Evolutionary conservation across 2,329 filamentous ascomycete species (phyloP).

Genomic region (Gyromitra esculenta): DNA sequence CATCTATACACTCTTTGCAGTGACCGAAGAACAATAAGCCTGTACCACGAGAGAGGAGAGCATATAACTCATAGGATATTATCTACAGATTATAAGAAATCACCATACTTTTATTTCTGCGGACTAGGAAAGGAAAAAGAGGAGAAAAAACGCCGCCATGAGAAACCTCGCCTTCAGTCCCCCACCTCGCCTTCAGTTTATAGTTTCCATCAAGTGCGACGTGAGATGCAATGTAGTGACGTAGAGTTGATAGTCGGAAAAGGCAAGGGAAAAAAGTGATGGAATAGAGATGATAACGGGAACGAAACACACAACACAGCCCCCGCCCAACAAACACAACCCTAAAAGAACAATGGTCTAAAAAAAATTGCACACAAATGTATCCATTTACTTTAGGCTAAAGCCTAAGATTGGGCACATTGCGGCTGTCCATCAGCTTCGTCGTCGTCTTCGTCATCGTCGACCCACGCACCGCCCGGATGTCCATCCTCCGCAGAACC

Average conservation of each 20-base stretch:
- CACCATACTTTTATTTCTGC: constrained; percentile 16
- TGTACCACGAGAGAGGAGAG: not conserved
- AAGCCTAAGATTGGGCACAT: constrained; percentile 64
- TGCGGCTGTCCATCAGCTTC: constrained; percentile 59
- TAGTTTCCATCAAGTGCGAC: not conserved
- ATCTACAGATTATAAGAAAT: not conserved
- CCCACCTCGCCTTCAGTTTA: not conserved
- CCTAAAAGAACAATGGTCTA: constrained; percentile 30
- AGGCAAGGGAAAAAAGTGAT: constrained; percentile 1
- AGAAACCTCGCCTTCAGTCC: not conserved
- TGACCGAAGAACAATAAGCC: not conserved
- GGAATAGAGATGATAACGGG: constrained; percentile 18
- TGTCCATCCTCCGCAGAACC: constrained; percentile 61
- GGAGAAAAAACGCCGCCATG: constrained; percentile 21
- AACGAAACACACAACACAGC: constrained; percentile 18
- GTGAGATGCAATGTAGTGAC: constrained; percentile 1
- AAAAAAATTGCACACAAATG: constrained; percentile 19
- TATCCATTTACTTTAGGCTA: constrained; percentile 1
- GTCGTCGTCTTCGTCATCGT: constrained; percentile 64
- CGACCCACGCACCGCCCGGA: constrained; percentile 63
- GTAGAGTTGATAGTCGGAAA: constrained; percentile 3
- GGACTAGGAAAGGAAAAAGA: not conserved
- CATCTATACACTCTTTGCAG: not conserved
- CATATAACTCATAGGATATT: not conserved
- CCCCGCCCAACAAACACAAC: constrained; percentile 10